Percentiles rank a stretch among this genome's conserved stretches.
Conservation (phyloP, 306 rosid genomes). For the Dalbergia oliveri region DNA sequence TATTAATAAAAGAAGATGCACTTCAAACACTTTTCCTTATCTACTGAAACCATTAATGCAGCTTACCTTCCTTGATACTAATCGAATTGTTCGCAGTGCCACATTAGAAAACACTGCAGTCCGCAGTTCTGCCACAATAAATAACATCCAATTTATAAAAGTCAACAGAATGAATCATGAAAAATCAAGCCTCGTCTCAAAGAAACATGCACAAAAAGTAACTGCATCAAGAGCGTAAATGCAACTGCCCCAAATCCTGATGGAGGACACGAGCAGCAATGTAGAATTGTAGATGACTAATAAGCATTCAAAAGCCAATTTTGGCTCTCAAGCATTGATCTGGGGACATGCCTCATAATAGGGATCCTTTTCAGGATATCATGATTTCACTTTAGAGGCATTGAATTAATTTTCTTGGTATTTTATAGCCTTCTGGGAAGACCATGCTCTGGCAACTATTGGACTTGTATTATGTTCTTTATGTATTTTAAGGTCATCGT, state of each 20-base stretch:
- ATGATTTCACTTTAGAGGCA: background rate
- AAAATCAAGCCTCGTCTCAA: slow-evolving; percentile 38
- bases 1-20: slow-evolving; percentile 16
- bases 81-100: slow-evolving; percentile 91
- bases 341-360: slow-evolving; percentile 4
- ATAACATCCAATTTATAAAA: slow-evolving; percentile 36
- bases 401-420: slow-evolving; percentile 9
- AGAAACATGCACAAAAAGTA: slow-evolving; percentile 24
- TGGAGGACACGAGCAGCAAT: slow-evolving; percentile 7
- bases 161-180: slow-evolving; percentile 18
- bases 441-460: background rate
- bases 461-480: background rate
- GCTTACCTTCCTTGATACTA: slow-evolving; percentile 90
- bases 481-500: background rate
- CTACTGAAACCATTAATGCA: slow-evolving; percentile 33
- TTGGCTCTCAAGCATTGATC: slow-evolving; percentile 12
- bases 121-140: slow-evolving; percentile 78
- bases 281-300: background rate
- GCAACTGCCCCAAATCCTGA: slow-evolving; percentile 25
- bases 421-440: background rate
- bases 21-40: slow-evolving; percentile 27
- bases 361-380: background rate
- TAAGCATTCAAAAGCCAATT: slow-evolving; percentile 14
- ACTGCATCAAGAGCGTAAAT: slow-evolving; percentile 31
- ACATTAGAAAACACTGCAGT: slow-evolving; percentile 96